Conservation (phyloP, 768 basidiomycete genomes). For the Grammothele lineata region DNA sequence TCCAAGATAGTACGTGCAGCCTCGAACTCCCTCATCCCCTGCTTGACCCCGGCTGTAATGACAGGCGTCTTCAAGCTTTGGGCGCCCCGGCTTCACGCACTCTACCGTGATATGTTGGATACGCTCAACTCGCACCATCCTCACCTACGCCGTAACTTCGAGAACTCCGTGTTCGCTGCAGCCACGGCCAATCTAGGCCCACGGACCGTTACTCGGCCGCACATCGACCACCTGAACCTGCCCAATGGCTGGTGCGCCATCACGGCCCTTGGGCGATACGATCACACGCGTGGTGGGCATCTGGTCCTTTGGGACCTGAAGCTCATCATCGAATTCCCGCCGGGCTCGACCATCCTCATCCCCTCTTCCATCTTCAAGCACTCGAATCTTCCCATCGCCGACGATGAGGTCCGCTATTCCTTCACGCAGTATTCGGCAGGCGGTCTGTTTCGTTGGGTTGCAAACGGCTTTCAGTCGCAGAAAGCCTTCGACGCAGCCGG, state of each 20-base stretch:
- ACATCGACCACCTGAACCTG: conserved; percentile 7
- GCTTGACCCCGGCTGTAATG: no score
- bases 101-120: no score
- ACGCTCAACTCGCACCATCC: no score
- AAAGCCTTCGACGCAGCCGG: no score
- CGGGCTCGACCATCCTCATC: conserved; percentile 16
- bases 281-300: conserved; percentile 15
- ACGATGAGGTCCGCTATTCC: neutral
- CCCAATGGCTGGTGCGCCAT: conserved; percentile 13
- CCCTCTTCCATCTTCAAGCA: conserved; percentile 20
- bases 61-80: no score
- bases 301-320: conserved; percentile 13
- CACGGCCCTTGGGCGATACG: conserved; percentile 11
- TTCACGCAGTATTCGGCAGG: conserved; percentile 10
- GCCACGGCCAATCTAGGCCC: conserved; percentile 7
- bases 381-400: conserved; percentile 8
- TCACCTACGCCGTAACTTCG: no score
- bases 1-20: no score
- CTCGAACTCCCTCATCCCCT: no score
- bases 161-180: no score
- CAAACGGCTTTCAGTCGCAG: no score
- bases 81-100: no score
- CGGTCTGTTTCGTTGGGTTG: conserved; percentile 10
- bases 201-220: neutral
- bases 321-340: conserved; percentile 21